A percentile compares a stretch with the other conserved stretches of the same genome.
Evolutionary conservation across 495 filamentous ascomycete genomes (phyloP).

Genomic region (Neurospora sp.): DNA sequence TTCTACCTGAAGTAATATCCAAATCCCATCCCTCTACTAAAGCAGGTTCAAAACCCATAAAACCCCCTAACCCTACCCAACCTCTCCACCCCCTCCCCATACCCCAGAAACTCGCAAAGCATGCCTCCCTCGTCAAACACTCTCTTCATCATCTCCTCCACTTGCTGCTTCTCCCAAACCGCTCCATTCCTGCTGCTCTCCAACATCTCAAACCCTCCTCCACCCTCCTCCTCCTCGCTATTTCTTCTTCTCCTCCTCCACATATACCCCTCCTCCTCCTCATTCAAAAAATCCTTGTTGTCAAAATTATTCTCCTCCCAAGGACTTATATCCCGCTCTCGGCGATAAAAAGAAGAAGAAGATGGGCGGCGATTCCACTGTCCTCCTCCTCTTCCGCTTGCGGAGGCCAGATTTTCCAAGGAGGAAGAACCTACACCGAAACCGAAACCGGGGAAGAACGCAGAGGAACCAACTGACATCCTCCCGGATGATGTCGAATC

Average conservation of each 20-base stretch:
- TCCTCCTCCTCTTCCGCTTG: not conserved
- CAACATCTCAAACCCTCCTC: not conserved
- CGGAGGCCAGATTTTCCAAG: not conserved
- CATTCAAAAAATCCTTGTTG: not conserved
- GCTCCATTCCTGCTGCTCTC: not conserved
- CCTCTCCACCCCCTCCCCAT: constrained; percentile 1
- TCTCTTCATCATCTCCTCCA: too few species aligned
- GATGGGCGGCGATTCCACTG: not conserved
- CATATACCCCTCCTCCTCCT: not conserved
- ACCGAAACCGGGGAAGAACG: not conserved
- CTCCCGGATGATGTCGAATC: not conserved
- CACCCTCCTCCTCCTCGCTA: not conserved
- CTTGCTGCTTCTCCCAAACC: not conserved
- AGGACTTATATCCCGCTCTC: not conserved
- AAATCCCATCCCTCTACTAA: not conserved
- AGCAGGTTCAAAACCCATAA: not conserved
- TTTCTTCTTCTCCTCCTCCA: not conserved
- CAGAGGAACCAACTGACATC: not conserved
- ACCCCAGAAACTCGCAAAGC: constrained; percentile 2
- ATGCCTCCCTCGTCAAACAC: not conserved
- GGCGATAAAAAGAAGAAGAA: not conserved
- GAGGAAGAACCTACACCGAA: not conserved
- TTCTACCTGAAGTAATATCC: not conserved
- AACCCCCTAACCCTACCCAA: not conserved
- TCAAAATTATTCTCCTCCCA: not conserved